phyloP scores from a whole-genome alignment of 2,329 filamentous ascomycete species.

The Fusarium sp. region DNA sequence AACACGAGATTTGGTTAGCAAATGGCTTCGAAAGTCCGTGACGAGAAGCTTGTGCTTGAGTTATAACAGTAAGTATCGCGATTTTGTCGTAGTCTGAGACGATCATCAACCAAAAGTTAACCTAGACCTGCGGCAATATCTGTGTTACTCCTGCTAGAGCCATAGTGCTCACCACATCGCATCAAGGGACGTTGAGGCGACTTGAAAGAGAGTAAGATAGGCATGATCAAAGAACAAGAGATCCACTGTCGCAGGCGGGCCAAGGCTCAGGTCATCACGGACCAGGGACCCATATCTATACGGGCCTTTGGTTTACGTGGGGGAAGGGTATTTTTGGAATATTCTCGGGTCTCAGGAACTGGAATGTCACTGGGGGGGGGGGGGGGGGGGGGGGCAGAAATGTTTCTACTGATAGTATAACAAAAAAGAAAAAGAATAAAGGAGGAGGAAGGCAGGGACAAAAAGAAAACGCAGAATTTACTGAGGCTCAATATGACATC shows the following conservation, averaged over 20 bases:
- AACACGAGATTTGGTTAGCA: background rate
- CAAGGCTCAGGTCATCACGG: constrained; percentile 2
- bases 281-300: constrained; percentile 8
- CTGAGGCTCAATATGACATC: background rate
- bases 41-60: background rate
- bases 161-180: background rate
- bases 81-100: background rate
- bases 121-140: background rate
- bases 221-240: background rate
- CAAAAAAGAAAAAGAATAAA: background rate
- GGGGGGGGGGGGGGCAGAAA: background rate
- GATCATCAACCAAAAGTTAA: background rate
- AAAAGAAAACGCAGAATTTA: background rate
- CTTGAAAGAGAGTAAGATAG: background rate
- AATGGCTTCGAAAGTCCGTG: background rate
- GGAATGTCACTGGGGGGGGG: constrained; percentile 2
- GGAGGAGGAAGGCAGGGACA: background rate
- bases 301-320: background rate
- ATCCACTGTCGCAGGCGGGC: constrained; percentile 11
- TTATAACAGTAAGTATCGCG: background rate
- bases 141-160: background rate
- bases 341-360: background rate
- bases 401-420: background rate
- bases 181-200: background rate
- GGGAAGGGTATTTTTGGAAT: constrained; percentile 32